Conservation (phyloP, 208 protist species). For the Leishmania arabica region DNA sequence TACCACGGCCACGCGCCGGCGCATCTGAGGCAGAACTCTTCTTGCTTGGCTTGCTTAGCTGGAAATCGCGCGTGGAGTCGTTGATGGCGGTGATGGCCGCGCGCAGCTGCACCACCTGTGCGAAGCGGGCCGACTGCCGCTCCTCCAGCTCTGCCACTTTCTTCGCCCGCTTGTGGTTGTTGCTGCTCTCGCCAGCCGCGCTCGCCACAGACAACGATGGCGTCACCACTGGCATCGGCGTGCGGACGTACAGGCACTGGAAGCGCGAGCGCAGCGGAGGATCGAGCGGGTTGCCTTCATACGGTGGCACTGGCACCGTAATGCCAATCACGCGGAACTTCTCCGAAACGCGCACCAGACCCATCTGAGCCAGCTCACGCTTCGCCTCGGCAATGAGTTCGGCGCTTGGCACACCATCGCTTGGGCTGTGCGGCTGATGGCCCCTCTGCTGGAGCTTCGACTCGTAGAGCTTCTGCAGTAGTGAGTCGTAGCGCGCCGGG, state of each 20-base stretch:
- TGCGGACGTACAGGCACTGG: slow-evolving; percentile 78
- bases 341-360: slow-evolving; percentile 88
- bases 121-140: slow-evolving; percentile 30
- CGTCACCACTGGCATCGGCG: slow-evolving; percentile 39
- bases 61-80: slow-evolving; percentile 56
- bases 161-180: slow-evolving; percentile 14
- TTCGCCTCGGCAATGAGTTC: slow-evolving; percentile 38
- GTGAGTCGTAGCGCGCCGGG: slow-evolving; percentile 87
- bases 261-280: slow-evolving; percentile 86
- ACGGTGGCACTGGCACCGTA: slow-evolving; percentile 91
- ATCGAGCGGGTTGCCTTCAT: slow-evolving; percentile 86
- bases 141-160: slow-evolving; percentile 23
- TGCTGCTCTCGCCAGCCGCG: slow-evolving; percentile 2
- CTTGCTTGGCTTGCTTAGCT: slow-evolving; percentile 28
- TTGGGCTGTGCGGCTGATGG: background rate
- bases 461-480: slow-evolving; percentile 59
- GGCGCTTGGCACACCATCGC: background rate
- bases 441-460: slow-evolving; percentile 19
- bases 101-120: slow-evolving; percentile 53
- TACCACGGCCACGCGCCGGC: background rate
- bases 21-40: slow-evolving; percentile 1
- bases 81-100: slow-evolving; percentile 64
- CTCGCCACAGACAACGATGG: slow-evolving; percentile 18
- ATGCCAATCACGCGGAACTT: slow-evolving; percentile 95
- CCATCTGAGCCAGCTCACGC: slow-evolving; percentile 62